Evolutionary conservation across 2,329 filamentous ascomycete species (phyloP), one percentile per base, ranked within the genome.

Genomic region (Neofusicoccum laricinum): DNA sequence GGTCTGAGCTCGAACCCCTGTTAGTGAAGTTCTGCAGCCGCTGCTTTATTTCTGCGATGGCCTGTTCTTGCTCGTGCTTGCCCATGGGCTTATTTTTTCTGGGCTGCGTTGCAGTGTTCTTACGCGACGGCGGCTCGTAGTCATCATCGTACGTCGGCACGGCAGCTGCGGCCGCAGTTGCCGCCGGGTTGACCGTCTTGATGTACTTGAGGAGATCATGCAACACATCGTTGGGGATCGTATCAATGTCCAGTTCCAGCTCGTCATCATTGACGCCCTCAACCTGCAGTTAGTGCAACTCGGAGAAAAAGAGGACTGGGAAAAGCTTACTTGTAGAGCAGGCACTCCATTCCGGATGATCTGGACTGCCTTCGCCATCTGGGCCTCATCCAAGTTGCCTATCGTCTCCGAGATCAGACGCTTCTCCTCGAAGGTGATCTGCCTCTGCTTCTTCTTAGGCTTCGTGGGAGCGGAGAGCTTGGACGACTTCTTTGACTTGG

Each of bases 391-490:
- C 64, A 98, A 86, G 67, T 89, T 88, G 70, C 89, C 90, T 68
- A 97, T 95, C 14, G 91, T 90, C 65, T 90, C 89, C 1, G 92
- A 94, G 65, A 99, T 96, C 68, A 93, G 87, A 65, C 95, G 92
- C 81, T 98, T 98, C 78, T 99, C 93, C 3, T 89, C 84, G 65
- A 89, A 86, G 7, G 87, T 89, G 49, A 92, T 87, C 72, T 91
- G 86, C 62, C 85, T 84, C n/a, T 84, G 80, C 71, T 86, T 88
- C 72, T 84, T 85, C 43, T 77, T 68, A 70, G 85, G 82, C 61
- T 80, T 77, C 65, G 69, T 64, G 6, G 72, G 46, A 40, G 75
- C 71, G 66, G 76, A 73, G 14, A 67, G 41, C 48, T 71, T 70
- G 46, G 70, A 64, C 30, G 58, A 70, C 65, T 72, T 73, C 68